These are phyloP conservation scores for Erucastrum elatum DNA, from an alignment of 345 rosid genomes.

Conservation along the genomic window DNA sequence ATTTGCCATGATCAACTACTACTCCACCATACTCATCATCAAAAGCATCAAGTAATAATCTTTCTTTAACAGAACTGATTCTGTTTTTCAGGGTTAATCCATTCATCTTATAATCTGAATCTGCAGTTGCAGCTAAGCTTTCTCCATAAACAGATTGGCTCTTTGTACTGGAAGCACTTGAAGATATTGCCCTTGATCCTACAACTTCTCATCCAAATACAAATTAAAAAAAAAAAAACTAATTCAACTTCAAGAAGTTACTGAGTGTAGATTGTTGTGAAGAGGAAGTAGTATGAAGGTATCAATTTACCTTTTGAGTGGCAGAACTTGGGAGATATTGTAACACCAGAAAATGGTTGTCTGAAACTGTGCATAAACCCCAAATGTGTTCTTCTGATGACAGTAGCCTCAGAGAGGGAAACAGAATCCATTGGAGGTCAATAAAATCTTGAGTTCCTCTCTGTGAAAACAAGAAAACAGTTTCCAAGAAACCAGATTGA, in stretches of 20 bases:
- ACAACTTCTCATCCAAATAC: constrained; percentile 20
- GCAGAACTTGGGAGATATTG: constrained; percentile 40
- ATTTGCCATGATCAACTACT: constrained; percentile 60
- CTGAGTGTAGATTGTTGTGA: neutral
- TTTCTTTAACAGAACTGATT: constrained; percentile 40
- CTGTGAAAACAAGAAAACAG: neutral
- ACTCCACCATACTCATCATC: constrained; percentile 88
- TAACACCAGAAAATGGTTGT: constrained; percentile 35
- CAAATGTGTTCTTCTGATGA: constrained; percentile 34
- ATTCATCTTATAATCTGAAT: constrained; percentile 41
- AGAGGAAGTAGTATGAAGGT: neutral
- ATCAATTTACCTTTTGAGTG: constrained; percentile 43
- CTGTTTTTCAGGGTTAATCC: constrained; percentile 38
- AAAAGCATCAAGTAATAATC: constrained; percentile 51
- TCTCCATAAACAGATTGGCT: constrained; percentile 43
- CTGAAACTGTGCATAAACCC: constrained; percentile 38
- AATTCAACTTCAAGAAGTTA: neutral
- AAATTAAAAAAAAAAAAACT: neutral
- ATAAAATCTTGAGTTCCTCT: constrained; percentile 3
- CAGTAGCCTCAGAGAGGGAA: constrained; percentile 41
- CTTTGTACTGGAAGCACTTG: constrained; percentile 42
- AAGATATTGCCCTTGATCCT: constrained; percentile 39
- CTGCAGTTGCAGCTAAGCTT: constrained; percentile 41
- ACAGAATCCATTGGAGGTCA: constrained; percentile 48
- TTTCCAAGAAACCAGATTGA: neutral